Percentiles rank a stretch among this genome's conserved stretches.
Conservation (phyloP, 306 rosid species). For the Glycyrrhiza uralensis region DNA sequence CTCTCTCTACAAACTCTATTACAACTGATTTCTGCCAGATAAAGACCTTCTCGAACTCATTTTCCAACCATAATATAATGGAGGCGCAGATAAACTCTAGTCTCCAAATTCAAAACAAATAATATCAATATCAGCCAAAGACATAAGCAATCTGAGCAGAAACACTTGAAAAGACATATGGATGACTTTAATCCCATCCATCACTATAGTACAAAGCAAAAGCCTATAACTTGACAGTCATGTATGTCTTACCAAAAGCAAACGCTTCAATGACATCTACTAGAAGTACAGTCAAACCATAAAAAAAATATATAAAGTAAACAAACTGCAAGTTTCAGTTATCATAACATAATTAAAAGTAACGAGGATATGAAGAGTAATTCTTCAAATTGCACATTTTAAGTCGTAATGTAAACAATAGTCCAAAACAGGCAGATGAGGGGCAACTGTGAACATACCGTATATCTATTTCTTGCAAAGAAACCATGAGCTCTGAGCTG, state of each 20-base stretch:
- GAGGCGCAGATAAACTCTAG: neutral
- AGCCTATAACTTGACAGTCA: neutral
- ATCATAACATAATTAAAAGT: neutral
- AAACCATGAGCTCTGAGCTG: slow-evolving; percentile 45
- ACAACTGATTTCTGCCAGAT: neutral
- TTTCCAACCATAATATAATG: neutral
- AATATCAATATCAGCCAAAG: neutral
- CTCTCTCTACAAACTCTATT: too few relatives aligned
- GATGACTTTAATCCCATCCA: neutral
- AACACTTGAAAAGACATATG: neutral
- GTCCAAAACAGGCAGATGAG: neutral
- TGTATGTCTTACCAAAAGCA: neutral
- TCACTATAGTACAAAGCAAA: neutral
- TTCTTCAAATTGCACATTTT: neutral
- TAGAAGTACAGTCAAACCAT: neutral
- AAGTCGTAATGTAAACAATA: slow-evolving; percentile 3
- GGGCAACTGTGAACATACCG: slow-evolving; percentile 42
- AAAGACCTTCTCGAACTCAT: neutral
- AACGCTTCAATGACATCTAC: neutral
- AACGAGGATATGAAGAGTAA: slow-evolving; percentile 1
- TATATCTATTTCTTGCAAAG: slow-evolving; percentile 44
- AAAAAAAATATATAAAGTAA: neutral
- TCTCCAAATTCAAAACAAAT: neutral
- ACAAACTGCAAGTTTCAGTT: neutral
- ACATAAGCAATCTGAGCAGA: neutral